Conservation (phyloP, 1,284 basidiomycete genomes). For the Malassezia restricta region DNA sequence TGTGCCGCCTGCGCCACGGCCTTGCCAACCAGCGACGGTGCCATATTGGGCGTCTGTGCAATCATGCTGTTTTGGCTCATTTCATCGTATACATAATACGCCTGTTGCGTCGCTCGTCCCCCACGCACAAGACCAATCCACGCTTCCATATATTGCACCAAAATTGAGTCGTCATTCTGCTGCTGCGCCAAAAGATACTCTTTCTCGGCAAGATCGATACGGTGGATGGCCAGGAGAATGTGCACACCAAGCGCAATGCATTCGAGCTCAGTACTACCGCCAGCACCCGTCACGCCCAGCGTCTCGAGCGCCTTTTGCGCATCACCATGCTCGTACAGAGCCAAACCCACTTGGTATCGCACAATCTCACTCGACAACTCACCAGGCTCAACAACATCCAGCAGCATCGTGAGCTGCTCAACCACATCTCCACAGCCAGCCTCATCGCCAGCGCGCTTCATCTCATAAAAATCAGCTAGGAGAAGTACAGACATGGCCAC, state of each 20-base stretch:
- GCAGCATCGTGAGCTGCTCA: conserved; percentile 29
- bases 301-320: conserved; percentile 33
- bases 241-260: conserved; percentile 41
- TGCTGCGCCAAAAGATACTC: conserved; percentile 35
- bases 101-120: conserved; percentile 39
- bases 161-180: conserved; percentile 41
- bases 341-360: conserved; percentile 23
- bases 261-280: conserved; percentile 29
- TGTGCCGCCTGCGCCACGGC: conserved; percentile 32
- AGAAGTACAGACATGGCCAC: conserved; percentile 23
- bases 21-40: conserved; percentile 30
- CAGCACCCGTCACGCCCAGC: conserved; percentile 23
- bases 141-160: conserved; percentile 43
- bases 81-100: conserved; percentile 45
- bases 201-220: conserved; percentile 37
- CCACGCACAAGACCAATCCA: conserved; percentile 39
- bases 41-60: conserved; percentile 19
- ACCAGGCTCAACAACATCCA: conserved; percentile 35
- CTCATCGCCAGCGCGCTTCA: conserved; percentile 16
- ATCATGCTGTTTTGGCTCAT: conserved; percentile 32
- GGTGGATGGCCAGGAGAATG: conserved; percentile 39
- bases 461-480: conserved; percentile 30
- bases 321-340: conserved; percentile 30
- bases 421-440: conserved; percentile 17
- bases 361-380: conserved; percentile 24